Conservation (phyloP, 164 flowering plant genomes). For the Nymphaea colorata region DNA sequence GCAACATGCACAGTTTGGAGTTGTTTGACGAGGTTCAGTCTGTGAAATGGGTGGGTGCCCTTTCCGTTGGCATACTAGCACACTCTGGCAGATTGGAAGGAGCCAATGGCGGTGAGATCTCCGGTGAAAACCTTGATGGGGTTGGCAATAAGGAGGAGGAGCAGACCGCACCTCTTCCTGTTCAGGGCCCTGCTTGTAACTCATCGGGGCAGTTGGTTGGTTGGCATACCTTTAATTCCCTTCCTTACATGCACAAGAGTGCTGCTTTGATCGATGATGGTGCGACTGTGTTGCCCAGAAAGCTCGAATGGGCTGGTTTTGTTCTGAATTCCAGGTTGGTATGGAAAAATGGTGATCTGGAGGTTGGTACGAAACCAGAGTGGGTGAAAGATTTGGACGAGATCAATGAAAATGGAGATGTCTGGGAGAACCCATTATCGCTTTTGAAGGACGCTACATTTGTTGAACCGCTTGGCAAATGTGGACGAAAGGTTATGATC, state of each 20-base stretch:
- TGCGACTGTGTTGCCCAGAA: slow-evolving; percentile 63
- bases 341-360: slow-evolving; percentile 46
- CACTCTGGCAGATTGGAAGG: slow-evolving; percentile 25
- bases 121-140: background rate
- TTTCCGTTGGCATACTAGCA: slow-evolving; percentile 82
- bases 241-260: slow-evolving; percentile 44
- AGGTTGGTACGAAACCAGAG: slow-evolving; percentile 37
- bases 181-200: slow-evolving; percentile 95
- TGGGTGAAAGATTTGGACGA: slow-evolving; percentile 67
- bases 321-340: slow-evolving; percentile 79
- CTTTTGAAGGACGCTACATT: slow-evolving; percentile 58
- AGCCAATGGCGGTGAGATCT: background rate
- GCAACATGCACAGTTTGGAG: slow-evolving; percentile 91
- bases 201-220: slow-evolving; percentile 67
- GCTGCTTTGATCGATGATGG: slow-evolving; percentile 61
- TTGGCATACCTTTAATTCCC: slow-evolving; percentile 78
- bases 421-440: slow-evolving; percentile 61
- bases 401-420: slow-evolving; percentile 24
- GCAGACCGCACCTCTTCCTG: slow-evolving; percentile 38
- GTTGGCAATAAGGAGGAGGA: slow-evolving; percentile 15
- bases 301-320: slow-evolving; percentile 95
- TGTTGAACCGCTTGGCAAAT: slow-evolving; percentile 89
- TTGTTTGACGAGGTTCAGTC: slow-evolving; percentile 90
- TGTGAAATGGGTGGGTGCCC: slow-evolving; percentile 82
- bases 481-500: slow-evolving; percentile 81